Percentiles rank a stretch among this genome's conserved stretches.
Conservation (phyloP, 257 asterid genomes). For the Solanum sejunctum region DNA sequence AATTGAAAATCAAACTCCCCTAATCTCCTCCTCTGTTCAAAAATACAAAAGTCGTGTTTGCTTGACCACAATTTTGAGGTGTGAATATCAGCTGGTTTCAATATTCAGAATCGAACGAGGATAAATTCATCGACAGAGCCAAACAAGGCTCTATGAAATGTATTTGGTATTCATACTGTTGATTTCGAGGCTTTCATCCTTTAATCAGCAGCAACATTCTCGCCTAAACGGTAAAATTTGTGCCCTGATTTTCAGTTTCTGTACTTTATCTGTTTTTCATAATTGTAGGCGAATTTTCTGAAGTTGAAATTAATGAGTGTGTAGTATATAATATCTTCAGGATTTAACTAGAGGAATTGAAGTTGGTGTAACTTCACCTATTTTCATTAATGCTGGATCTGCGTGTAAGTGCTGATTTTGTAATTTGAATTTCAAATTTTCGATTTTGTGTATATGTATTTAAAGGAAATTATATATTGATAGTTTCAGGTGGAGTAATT, state of each 20-base stretch:
- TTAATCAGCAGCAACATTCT: background rate
- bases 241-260: background rate
- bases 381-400: background rate
- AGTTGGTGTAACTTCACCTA: background rate
- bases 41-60: background rate
- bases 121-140: conserved; percentile 11
- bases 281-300: background rate
- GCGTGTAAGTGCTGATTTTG: background rate
- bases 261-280: background rate
- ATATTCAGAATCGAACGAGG: background rate
- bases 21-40: background rate
- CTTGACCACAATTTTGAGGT: background rate
- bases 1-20: background rate
- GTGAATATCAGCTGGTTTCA: background rate
- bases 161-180: conserved; percentile 51
- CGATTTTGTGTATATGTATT: background rate
- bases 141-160: conserved; percentile 49
- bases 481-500: background rate
- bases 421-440: background rate
- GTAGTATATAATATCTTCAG: background rate
- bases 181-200: background rate
- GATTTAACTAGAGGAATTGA: background rate
- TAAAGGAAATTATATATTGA: background rate
- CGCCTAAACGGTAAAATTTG: conserved; percentile 3
- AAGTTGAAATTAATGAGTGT: background rate